Base-by-base conservation (phyloP, 78 protist genomes). In the Polysphondylium violaceum region DNA sequence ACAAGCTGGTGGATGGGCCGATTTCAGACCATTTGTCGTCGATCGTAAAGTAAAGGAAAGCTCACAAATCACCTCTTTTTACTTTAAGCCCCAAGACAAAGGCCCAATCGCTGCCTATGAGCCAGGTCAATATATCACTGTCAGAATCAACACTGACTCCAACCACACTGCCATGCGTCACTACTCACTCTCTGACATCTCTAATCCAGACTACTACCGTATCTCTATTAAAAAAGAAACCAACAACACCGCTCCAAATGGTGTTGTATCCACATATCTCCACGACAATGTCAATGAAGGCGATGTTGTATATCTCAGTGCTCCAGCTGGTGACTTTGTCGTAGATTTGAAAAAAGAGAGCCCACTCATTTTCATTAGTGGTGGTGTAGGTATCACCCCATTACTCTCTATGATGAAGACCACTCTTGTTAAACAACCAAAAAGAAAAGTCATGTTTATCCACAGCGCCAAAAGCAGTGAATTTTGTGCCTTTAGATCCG, bases 381-480 rank as follows among this genome's bases (percentile, higher is more conserved):
- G 88, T 64, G 88, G 88, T 64, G 67, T 78, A 25, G 88, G 88
- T 65, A 68, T 64, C 1, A 65, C 88, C 1, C 88, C 88, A 78
- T 7, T 78, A 4, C 35, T 78, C 36, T 40, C 60, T 2, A 78
- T 78, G 74, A 25, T 56, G 6, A 44, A 78, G 27, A 27, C 19
- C 17, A 29, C 43, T 14, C 21, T 50, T 5, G 55, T 14, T 0
- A 78, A 51, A 35, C 53, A 47, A 64, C 88, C 73, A 43, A 58
- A 63, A 1, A 69, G 88, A 47, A 35, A 63, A 43, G 51, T 65
- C 3, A 33, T 17, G 4, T 78, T 68, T 23, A n/a, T 78, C 38
- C 36, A 47, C 40, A 27, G 64, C 16, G 23, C 67, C 8, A 68
- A 64, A n/a, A 47, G 65, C 12, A 11, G 6, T 19, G 17, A 43